Evolutionary conservation across 2,329 filamentous ascomycete species (phyloP).

Genomic region (Aureobasidium sp.): DNA sequence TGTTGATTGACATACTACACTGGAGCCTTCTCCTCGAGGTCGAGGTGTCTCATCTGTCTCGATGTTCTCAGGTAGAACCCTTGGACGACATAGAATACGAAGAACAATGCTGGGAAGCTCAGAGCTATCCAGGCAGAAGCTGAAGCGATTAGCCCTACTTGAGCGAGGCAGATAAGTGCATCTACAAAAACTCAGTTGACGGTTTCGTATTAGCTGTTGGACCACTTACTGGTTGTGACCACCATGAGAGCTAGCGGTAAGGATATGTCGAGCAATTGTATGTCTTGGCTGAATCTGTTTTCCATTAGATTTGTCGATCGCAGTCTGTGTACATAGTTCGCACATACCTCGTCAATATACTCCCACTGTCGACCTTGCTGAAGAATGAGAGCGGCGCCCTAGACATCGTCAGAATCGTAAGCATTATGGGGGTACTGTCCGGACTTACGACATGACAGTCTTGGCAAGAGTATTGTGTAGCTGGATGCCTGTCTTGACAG

Average conservation of each 20-base stretch:
- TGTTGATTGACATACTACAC: slow-evolving; percentile 30
- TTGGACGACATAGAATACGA: slow-evolving; percentile 37
- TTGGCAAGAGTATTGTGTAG: slow-evolving; percentile 35
- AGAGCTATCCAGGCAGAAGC: slow-evolving; percentile 36
- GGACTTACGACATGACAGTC: slow-evolving; percentile 5
- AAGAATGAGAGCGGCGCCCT: slow-evolving; percentile 32
- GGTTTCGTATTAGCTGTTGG: background rate
- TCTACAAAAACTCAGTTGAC: background rate
- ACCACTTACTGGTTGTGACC: background rate
- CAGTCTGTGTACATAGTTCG: background rate
- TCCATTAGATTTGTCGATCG: background rate
- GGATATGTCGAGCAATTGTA: slow-evolving; percentile 40
- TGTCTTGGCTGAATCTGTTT: slow-evolving; percentile 39
- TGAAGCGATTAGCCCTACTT: slow-evolving; percentile 32
- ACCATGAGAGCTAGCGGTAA: slow-evolving; percentile 22
- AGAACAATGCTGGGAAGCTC: slow-evolving; percentile 33
- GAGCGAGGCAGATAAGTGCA: background rate
- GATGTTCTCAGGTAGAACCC: slow-evolving; percentile 43
- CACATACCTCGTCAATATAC: slow-evolving; percentile 30
- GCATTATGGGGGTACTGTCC: no score
- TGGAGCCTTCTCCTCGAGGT: slow-evolving; percentile 46
- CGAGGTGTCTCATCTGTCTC: slow-evolving; percentile 45
- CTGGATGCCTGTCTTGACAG: slow-evolving; percentile 43
- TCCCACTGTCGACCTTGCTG: slow-evolving; percentile 36
- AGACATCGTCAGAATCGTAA: background rate